These are phyloP conservation scores for Ascochyta viciae-villosae DNA, from an alignment of 2,329 filamentous ascomycete genomes.

Conservation along the genomic window DNA sequence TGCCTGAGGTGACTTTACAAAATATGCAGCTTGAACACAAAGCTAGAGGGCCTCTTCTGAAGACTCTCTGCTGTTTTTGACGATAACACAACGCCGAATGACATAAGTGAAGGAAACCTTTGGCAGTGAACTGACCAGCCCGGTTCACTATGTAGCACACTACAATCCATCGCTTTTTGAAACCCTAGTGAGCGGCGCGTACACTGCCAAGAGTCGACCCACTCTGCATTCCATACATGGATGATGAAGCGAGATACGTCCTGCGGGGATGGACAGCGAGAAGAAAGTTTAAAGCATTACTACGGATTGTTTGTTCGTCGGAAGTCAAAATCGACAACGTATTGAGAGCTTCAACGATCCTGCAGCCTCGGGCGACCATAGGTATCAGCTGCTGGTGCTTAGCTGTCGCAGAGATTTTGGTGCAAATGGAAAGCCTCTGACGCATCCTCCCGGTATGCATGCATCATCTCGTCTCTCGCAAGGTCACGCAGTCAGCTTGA, in stretches of 20 bases:
- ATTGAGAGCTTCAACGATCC: not conserved
- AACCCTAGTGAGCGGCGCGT: not conserved
- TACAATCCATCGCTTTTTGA: not conserved
- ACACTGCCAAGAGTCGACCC: not conserved
- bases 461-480: not conserved
- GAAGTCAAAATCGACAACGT: not conserved
- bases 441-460: not conserved
- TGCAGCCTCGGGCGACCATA: not conserved
- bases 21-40: not conserved
- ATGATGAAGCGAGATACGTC: not conserved
- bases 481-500: slow-evolving; percentile 2
- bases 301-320: not conserved
- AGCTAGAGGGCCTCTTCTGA: not conserved
- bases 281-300: not conserved
- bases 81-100: not conserved
- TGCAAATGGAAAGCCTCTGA: not conserved
- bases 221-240: not conserved
- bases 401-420: not conserved
- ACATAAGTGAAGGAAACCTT: not conserved
- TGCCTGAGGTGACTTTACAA: not conserved
- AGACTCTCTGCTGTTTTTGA: not conserved
- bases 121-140: not conserved
- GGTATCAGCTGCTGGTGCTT: not conserved
- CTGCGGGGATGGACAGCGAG: not conserved
- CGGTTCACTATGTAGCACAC: not conserved